A percentile compares a stretch with the other conserved stretches of the same genome.
Evolutionary conservation across 1,139 yeast species (phyloP).

Genomic region (Geotrichum carabidarum): DNA sequence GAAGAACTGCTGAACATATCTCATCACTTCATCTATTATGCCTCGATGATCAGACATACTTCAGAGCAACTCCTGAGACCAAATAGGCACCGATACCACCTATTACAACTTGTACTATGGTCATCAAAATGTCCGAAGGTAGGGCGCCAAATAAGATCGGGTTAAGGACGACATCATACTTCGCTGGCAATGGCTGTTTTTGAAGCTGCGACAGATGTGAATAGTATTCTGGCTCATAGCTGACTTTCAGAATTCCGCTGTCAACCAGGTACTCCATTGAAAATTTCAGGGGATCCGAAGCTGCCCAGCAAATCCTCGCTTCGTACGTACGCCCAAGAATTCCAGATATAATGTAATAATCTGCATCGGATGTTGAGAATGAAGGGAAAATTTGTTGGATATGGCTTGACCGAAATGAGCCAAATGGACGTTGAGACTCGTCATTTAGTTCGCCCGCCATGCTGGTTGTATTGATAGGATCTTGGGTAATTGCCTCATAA

Average conservation of each 20-base stretch:
- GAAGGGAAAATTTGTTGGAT: not conserved
- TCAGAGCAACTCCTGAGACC: not conserved
- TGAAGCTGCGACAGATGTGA: slow-evolving; percentile 16
- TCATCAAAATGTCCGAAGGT: slow-evolving; percentile 26
- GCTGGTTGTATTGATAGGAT: not conserved
- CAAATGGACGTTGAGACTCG: not conserved
- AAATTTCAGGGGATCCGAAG: slow-evolving; percentile 34
- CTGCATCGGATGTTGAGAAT: not conserved
- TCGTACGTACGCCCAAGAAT: slow-evolving; percentile 29
- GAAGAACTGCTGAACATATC: too few relatives aligned
- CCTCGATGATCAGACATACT: not conserved
- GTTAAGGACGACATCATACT: slow-evolving; percentile 28
- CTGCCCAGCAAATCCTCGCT: slow-evolving; percentile 39
- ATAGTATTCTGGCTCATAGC: slow-evolving; percentile 8
- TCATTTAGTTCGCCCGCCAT: not conserved
- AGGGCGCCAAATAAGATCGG: slow-evolving; percentile 25
- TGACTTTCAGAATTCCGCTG: slow-evolving; percentile 7
- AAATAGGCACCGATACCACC: slow-evolving; percentile 1
- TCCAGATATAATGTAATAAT: slow-evolving; percentile 10
- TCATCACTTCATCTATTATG: too few relatives aligned
- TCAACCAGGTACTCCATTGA: slow-evolving; percentile 22
- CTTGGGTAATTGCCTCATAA: not conserved
- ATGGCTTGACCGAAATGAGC: not conserved
- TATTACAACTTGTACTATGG: slow-evolving; percentile 23
- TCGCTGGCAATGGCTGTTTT: slow-evolving; percentile 25